Evolutionary conservation across 148 eudicot genomes (phyloP), one percentile per base, ranked within the genome.

Genomic region (Rhododendron vialii): DNA sequence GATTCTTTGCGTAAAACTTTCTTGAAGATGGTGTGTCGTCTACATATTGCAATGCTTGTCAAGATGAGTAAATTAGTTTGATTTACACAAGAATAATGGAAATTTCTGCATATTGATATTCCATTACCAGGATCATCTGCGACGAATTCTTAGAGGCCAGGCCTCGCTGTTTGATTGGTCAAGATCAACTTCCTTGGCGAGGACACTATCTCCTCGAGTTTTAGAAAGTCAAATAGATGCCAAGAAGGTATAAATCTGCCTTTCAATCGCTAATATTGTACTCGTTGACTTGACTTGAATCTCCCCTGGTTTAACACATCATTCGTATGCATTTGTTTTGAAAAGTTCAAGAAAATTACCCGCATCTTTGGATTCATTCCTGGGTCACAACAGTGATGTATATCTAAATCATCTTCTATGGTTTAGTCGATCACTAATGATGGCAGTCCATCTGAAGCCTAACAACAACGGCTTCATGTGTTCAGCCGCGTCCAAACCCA

Each of bases 201-300:
- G 98, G 90, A 94, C 94, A 48, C 91, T 97, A 82, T 97, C 98
- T 85, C 98, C 99, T 1, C 95, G 99, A 84, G 95, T 97, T 91
- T 89, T 97, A 90, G 99, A 97, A 93, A 95, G 99, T 91, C 96
- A 95, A 89, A 94, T 93, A 88, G 99, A 97, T 92, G 98, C 98
- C 38, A 97, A 95, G 90, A 97, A 97, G 98, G 99, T 97, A 88
- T 73, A 74, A 51, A 9, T 36, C 41, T 84, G 41, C 61, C 88
- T 77, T 86, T 73, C 30, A 48, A 84, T 30, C 55, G 20, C 63
- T 22, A 48, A 14, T 74, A 20, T 48, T 84, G 36, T 33, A 74
- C 17, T 35, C n/a, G 5, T 83, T 48, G 8, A 71, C n/a, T 47
- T 26, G 78, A 51, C 26, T 51, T 74, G 53, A 30, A 63, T 65